Conservation (phyloP, 768 basidiomycete genomes). For the Postia placenta region DNA sequence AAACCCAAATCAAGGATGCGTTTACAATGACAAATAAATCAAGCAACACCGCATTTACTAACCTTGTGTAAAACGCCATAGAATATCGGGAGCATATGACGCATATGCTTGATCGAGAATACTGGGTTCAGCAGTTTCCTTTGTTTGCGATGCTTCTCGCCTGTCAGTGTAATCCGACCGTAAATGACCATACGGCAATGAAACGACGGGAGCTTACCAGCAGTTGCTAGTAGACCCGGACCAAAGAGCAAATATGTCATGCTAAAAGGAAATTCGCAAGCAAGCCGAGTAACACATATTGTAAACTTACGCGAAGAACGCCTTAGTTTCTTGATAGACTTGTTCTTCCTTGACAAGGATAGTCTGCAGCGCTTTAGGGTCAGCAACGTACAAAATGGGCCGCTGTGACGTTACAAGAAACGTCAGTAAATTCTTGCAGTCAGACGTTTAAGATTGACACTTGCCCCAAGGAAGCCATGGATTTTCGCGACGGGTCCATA, state of each 20-base stretch:
- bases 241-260: conserved; percentile 13
- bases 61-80: conserved; percentile 13
- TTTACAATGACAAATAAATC: not conserved
- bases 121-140: conserved; percentile 19
- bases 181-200: not conserved
- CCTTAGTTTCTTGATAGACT: conserved; percentile 6
- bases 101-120: conserved; percentile 17
- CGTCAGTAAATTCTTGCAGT: too few species aligned
- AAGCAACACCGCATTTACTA: not conserved
- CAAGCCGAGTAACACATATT: not conserved
- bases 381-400: conserved; percentile 27
- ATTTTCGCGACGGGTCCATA: conserved; percentile 42
- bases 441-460: conserved; percentile 3
- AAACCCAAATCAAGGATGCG: not conserved
- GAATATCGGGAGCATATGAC: conserved; percentile 17
- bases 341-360: conserved; percentile 15
- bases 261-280: too few species aligned
- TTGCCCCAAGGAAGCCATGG: conserved; percentile 41
- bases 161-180: too few species aligned
- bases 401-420: too few species aligned
- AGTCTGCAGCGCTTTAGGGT: conserved; percentile 13
- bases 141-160: conserved; percentile 16
- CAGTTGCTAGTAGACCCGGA: conserved; percentile 12
- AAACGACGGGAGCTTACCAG: conserved; percentile 2
- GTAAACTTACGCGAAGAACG: conserved; percentile 2